Percentiles rank a stretch among this genome's conserved stretches.
Conservation (phyloP, 345 rosid genomes). For the Triadica sebifera region DNA sequence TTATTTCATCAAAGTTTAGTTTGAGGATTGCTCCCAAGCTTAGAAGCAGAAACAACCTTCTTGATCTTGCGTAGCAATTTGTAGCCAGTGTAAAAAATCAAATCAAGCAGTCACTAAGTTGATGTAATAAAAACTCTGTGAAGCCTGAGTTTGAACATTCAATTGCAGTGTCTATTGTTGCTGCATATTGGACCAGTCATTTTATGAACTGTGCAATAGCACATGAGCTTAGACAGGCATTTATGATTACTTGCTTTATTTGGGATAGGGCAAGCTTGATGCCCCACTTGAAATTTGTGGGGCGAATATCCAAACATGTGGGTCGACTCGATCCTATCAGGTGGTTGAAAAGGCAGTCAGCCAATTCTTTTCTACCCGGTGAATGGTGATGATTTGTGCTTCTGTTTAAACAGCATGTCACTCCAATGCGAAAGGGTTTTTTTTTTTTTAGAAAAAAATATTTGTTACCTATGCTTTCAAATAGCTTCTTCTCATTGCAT, state of each 20-base stretch:
- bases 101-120: not conserved
- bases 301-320: not conserved
- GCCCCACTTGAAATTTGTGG: conserved; percentile 2
- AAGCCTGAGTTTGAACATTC: not conserved
- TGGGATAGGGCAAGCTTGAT: not conserved
- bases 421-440: too few species aligned
- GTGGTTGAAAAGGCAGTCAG: not conserved
- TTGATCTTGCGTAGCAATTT: not conserved
- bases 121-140: not conserved
- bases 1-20: too few species aligned
- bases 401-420: not conserved
- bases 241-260: not conserved
- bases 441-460: too few species aligned
- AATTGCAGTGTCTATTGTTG: not conserved
- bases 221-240: not conserved
- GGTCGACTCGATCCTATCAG: not conserved
- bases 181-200: not conserved
- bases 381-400: not conserved
- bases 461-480: not conserved
- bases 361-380: not conserved
- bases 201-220: not conserved
- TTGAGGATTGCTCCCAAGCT: too few species aligned
- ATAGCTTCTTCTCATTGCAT: not conserved
- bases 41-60: not conserved
- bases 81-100: not conserved